These are phyloP conservation scores for Irpex lacteus DNA, from an alignment of 1,284 basidiomycete species.

Conservation along the genomic window DNA sequence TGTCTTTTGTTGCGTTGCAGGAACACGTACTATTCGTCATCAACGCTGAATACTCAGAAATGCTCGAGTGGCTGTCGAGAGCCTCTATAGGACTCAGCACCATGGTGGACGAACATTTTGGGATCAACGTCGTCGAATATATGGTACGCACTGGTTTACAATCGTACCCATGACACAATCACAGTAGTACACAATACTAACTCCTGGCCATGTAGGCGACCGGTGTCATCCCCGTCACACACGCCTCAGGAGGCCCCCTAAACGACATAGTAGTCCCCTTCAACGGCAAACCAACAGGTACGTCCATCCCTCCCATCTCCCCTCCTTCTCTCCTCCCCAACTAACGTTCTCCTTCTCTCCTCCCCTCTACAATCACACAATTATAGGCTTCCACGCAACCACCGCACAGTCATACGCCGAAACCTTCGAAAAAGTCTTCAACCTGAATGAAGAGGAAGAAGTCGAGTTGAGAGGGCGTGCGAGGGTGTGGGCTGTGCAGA, in stretches of 20 bases:
- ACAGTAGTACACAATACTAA: not conserved
- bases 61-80: constrained; percentile 67
- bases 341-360: too few relatives aligned
- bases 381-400: constrained; percentile 79
- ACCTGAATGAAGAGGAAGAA: constrained; percentile 54
- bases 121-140: constrained; percentile 97
- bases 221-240: constrained; percentile 88
- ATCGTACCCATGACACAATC: too few relatives aligned
- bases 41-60: constrained; percentile 76
- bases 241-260: constrained; percentile 91
- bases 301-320: constrained; percentile 5
- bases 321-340: too few relatives aligned
- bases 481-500: constrained; percentile 62
- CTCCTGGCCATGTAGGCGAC: constrained; percentile 48
- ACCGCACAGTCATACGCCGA: constrained; percentile 69
- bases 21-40: constrained; percentile 75
- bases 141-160: too few relatives aligned
- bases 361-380: not conserved
- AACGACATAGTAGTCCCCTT: constrained; percentile 88
- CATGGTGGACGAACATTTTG: constrained; percentile 99
- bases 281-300: constrained; percentile 68
- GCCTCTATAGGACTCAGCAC: constrained; percentile 91
- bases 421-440: constrained; percentile 65
- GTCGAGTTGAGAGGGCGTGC: constrained; percentile 67
- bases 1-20: constrained; percentile 34